phyloP scores from a whole-genome alignment of 208 protist species.

The Leishmania tarentolae region DNA sequence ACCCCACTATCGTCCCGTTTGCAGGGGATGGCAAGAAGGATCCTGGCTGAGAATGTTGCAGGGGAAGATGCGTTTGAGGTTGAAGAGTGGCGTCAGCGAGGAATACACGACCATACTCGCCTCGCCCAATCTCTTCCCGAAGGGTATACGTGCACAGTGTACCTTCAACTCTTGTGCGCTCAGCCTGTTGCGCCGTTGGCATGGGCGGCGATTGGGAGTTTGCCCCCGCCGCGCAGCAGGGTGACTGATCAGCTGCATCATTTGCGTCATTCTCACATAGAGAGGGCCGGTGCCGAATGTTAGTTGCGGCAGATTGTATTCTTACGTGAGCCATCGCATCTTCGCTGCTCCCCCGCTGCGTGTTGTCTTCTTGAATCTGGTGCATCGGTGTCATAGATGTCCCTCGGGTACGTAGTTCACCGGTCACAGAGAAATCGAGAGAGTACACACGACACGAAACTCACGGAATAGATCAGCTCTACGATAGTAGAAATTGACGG shows the following conservation, averaged over 20 bases:
- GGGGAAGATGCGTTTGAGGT: background rate
- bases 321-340: background rate
- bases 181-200: background rate
- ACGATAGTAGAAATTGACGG: background rate
- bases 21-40: background rate
- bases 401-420: background rate
- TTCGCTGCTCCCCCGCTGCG: background rate
- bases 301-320: background rate
- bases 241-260: background rate
- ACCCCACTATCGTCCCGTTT: background rate
- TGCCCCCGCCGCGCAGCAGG: background rate
- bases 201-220: background rate
- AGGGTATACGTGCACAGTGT: constrained; percentile 50
- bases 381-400: background rate
- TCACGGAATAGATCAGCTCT: background rate
- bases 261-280: background rate
- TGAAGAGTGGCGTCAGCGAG: constrained; percentile 52
- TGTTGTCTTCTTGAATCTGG: background rate
- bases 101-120: constrained; percentile 97
- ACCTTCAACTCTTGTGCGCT: background rate
- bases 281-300: background rate
- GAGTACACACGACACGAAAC: background rate
- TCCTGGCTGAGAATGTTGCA: background rate
- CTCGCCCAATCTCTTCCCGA: constrained; percentile 94
- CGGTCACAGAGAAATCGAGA: background rate